Evolutionary conservation across 345 rosid species (phyloP).

Genomic region (Leavenworthia alabamica): DNA sequence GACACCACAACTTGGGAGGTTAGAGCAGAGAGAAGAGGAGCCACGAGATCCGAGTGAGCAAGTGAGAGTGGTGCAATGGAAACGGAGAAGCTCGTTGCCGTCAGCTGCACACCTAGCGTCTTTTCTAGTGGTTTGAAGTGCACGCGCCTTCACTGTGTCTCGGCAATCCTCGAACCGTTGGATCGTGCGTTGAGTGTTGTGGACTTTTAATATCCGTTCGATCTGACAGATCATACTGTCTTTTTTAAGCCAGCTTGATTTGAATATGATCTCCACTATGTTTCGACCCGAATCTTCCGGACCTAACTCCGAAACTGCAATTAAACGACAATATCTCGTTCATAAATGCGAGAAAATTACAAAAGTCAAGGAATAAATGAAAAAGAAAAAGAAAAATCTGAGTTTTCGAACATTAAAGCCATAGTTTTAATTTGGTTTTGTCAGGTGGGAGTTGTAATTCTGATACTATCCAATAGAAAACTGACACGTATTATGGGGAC

Average conservation of each 20-base stretch:
- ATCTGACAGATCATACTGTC: conserved; percentile 74
- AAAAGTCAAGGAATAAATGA: neutral
- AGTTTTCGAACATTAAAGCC: conserved; percentile 2
- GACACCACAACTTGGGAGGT: conserved; percentile 80
- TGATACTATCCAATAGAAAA: neutral
- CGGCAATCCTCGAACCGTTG: conserved; percentile 97
- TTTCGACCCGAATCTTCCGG: conserved; percentile 95
- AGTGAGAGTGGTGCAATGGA: conserved; percentile 69
- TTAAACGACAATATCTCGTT: conserved; percentile 1
- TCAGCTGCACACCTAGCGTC: conserved; percentile 93
- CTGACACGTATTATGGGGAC: conserved; percentile 26
- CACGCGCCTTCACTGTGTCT: conserved; percentile 82
- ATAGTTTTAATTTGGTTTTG: conserved; percentile 11
- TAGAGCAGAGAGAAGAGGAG: conserved; percentile 70
- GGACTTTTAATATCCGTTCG: conserved; percentile 94
- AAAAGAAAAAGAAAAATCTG: neutral
- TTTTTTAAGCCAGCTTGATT: conserved; percentile 95
- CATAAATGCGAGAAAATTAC: neutral
- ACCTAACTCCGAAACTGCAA: conserved; percentile 86
- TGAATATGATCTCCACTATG: conserved; percentile 95
- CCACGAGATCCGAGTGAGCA: conserved; percentile 81
- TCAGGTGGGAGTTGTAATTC: conserved; percentile 20
- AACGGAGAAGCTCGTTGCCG: conserved; percentile 90
- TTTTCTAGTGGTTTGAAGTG: conserved; percentile 53
- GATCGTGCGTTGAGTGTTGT: conserved; percentile 88